Evolutionary conservation across 2,329 filamentous ascomycete species (phyloP), one percentile per base, ranked within the genome.

Genomic region (Hypomyces rosellus): DNA sequence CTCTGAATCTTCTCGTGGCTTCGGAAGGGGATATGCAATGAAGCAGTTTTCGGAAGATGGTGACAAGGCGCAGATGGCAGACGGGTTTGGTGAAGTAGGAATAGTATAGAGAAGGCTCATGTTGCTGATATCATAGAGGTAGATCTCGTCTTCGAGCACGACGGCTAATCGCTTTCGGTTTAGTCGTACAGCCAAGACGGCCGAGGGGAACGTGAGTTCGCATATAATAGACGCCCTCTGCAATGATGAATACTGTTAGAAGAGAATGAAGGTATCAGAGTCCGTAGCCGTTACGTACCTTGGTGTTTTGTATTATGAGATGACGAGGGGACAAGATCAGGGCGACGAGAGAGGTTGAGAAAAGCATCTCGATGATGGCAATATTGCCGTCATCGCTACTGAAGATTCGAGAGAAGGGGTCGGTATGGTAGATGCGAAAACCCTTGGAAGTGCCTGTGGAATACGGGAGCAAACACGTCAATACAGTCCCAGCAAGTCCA

Each of bases 61-160:
- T 1, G 92, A 96, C 5, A 99, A 79, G 4, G 91, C 88, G 69
- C 90, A 96, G 54, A 97, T 93, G 34, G 89, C 90, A 56, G 83
- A 84, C 1, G 91, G 89, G 62, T 99, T 99, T 6, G 93, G 89
- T 3, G 92, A 96, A 5, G 92, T 97, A 52, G 90, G 84, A 57
- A 97, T 95, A 5, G 89, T 95, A 68, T 90, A 87, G 38, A 97
- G 77, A 52, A 97, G 81, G 62, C 88, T 92, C 92, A 99, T 97
- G 65, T 96, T 97, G 70, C 91, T 90, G 58, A 99, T 97, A 68
- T 99, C 93, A 73, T 99, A 99, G 45, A 99, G 80, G 70, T 97
- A 99, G 55, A 97, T 95, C 66, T 96, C 88, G 61, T 96, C 90
- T 67, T 99, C 93, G 50, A 97, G 78, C 13, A 97, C 85, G 33